Base-by-base conservation (phyloP, 2,329 filamentous ascomycete genomes). In the Beauveria bassiana region DNA sequence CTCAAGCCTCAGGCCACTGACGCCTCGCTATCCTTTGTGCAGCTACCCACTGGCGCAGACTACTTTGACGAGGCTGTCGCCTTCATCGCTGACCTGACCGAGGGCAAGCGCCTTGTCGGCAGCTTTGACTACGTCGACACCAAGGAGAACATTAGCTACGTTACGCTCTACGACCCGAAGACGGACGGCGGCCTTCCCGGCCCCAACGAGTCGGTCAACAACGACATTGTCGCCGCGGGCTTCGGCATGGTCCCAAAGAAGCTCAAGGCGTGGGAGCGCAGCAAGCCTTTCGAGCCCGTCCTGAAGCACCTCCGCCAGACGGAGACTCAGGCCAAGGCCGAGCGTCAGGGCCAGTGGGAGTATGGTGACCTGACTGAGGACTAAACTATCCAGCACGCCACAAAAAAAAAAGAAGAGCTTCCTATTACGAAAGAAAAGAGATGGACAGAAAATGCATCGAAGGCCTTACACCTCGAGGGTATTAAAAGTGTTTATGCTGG, bases 311-410 rank as follows among this genome's bases (percentile, higher is more conserved):
- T 97, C 64, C 87, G 84, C 70, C 83, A 88, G 73, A 84, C 88
- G 57, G 88, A 96, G 79, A 80, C 82, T 42, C 81, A 88, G 73
- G 93, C 93, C 5, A 96, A 96, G 83, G 79, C 84, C 61, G 86
- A 87, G 62, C 85, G 92, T 65, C 81, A 86, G 66, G 95, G 95
- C 49, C 95, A 96, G 84, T 99, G 93, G 93, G 95, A 99, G 82
- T 99, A 98, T 75, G 95, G 95, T 68, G 95, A 98, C 74, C 82
- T 96, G 71, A 96, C 91, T 16, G 93, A 96, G 78, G 91, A 96
- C 71, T 92, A 86, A 73, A 57, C 12, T 8, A 12, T 9, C n/a
- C 12, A 22, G 9, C 50, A 31, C 12, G 20, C 8, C 10, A 24
- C 6, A 12, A 31, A 28, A 38, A 3, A 3, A 26, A 22, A 24